A percentile compares a stretch with the other conserved stretches of the same genome.
Evolutionary conservation across 495 filamentous ascomycete species (phyloP).

Genomic region (Aspergillus ostianus): DNA sequence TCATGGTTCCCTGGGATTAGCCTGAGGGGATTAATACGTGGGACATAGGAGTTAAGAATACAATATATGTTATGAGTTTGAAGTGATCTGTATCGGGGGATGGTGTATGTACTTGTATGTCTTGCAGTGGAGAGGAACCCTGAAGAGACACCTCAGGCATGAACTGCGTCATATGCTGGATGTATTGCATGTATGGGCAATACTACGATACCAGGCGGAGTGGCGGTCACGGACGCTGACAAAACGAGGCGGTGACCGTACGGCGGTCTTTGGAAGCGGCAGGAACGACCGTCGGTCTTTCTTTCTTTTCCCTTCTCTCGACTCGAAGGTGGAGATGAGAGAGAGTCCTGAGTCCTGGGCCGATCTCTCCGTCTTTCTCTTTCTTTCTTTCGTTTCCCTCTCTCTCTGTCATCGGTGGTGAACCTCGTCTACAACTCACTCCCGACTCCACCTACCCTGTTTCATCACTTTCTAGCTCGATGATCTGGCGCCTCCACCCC

Average conservation of each 20-base stretch:
- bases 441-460: not conserved
- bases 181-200: not conserved
- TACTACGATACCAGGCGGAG: not conserved
- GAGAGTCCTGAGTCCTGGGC: not conserved
- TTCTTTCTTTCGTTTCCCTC: not conserved
- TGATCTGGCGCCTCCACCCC: constrained; percentile 12
- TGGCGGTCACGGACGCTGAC: not conserved
- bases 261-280: no score
- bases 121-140: not conserved
- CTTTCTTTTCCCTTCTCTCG: not conserved
- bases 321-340: not conserved
- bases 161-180: no score
- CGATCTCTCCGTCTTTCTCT: not conserved
- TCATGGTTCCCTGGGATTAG: not conserved
- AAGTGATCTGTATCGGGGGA: no score
- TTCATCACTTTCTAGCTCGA: constrained; percentile 5
- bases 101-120: not conserved
- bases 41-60: not conserved
- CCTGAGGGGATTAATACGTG: not conserved
- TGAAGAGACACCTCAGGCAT: no score
- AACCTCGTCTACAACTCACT: not conserved
- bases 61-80: not conserved
- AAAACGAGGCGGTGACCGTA: not conserved
- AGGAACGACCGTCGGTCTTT: not conserved
- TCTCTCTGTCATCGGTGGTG: not conserved